Percentiles rank a stretch among this genome's conserved stretches.
Conservation (phyloP, 805 yeast genomes). For the Huiozyma naganishii region DNA sequence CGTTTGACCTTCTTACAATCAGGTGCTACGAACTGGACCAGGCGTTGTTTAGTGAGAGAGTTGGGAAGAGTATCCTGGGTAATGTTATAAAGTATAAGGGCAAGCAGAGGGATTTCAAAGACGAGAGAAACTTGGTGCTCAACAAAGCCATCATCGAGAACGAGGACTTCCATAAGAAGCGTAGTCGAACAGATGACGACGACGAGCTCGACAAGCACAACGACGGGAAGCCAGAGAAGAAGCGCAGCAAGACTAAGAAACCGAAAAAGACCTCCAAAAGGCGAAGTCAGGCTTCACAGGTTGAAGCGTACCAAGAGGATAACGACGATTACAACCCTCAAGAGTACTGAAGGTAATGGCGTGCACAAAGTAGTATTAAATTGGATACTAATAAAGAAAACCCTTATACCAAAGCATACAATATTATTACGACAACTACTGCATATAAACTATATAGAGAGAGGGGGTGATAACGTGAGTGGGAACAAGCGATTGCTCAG, state of each 20-base stretch:
- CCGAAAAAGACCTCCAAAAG: conserved; percentile 10
- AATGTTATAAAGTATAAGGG: conserved; percentile 70
- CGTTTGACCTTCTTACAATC: conserved; percentile 64
- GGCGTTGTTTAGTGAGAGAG: conserved; percentile 53
- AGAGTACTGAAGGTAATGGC: too few relatives aligned
- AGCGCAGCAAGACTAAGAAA: conserved; percentile 5
- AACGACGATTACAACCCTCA: conserved; percentile 18
- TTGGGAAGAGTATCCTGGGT: conserved; percentile 68
- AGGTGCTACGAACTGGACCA: conserved; percentile 63
- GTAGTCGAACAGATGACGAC: conserved; percentile 18
- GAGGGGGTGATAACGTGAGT: neutral
- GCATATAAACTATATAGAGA: neutral
- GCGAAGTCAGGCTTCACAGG: neutral
- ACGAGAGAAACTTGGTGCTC: conserved; percentile 52
- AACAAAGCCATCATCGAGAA: conserved; percentile 44
- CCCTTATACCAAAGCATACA: neutral
- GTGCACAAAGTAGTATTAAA: neutral
- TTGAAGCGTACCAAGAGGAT: conserved; percentile 10
- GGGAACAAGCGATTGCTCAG: too few relatives aligned
- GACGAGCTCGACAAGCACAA: conserved; percentile 11
- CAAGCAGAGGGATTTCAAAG: conserved; percentile 63
- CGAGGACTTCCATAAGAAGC: conserved; percentile 22
- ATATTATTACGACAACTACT: neutral
- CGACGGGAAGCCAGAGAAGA: conserved; percentile 9
- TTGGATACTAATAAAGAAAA: neutral